A percentile compares a stretch with the other conserved stretches of the same genome.
These are phyloP conservation scores for Litsea cubeba DNA, from an alignment of 164 flowering plant genomes.

Conservation along the genomic window DNA sequence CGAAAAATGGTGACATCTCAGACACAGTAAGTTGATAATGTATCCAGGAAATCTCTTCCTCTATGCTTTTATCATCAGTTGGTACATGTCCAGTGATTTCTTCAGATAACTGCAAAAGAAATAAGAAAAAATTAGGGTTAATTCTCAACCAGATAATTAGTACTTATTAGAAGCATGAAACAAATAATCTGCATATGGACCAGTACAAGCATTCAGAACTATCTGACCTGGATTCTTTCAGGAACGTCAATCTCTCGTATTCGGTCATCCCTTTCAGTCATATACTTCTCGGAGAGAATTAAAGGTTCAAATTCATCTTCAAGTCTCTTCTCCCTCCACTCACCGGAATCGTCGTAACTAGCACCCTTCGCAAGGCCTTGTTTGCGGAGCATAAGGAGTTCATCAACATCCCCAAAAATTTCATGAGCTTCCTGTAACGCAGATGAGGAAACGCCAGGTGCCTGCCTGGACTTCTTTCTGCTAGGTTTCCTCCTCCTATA, in stretches of 20 bases:
- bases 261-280: slow-evolving; percentile 79
- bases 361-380: slow-evolving; percentile 44
- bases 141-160: neutral
- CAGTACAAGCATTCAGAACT: neutral
- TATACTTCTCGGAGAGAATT: slow-evolving; percentile 72
- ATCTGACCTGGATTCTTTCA: slow-evolving; percentile 88
- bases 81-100: slow-evolving; percentile 74
- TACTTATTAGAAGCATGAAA: neutral
- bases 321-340: slow-evolving; percentile 29
- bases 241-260: slow-evolving; percentile 73
- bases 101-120: slow-evolving; percentile 53
- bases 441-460: slow-evolving; percentile 68
- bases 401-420: slow-evolving; percentile 93
- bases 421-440: slow-evolving; percentile 88
- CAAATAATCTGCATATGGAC: neutral
- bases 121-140: no score
- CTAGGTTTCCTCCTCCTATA: slow-evolving; percentile 47
- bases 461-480: slow-evolving; percentile 51
- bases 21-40: slow-evolving; percentile 40
- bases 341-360: slow-evolving; percentile 26
- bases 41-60: slow-evolving; percentile 71
- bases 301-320: slow-evolving; percentile 90
- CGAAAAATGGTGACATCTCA: slow-evolving; percentile 22
- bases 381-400: slow-evolving; percentile 56
- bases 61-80: slow-evolving; percentile 47